These are phyloP conservation scores for Apiotrichum gracile DNA, from an alignment of 1,284 basidiomycete species.

Conservation along the genomic window DNA sequence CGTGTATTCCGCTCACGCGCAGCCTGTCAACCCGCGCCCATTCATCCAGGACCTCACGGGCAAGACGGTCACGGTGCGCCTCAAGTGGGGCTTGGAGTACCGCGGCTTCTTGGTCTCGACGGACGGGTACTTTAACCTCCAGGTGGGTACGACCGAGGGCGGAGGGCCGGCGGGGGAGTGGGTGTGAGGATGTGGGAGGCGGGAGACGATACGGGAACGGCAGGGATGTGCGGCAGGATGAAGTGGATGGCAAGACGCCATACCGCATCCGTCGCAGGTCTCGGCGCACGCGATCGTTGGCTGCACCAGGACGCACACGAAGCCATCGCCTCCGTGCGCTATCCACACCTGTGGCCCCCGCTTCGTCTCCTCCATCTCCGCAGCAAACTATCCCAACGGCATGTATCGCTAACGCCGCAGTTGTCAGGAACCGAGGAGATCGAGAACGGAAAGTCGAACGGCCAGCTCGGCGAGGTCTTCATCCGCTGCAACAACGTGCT, in stretches of 20 bases:
- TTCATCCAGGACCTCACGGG: conserved; percentile 98
- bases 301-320: too few species aligned
- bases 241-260: background rate
- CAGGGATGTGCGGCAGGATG: background rate
- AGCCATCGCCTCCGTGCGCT: too few species aligned
- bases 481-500: conserved; percentile 95
- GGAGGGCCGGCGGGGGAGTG: background rate
- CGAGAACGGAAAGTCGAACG: conserved; percentile 92
- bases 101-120: conserved; percentile 98
- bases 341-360: too few species aligned
- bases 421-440: conserved; percentile 98
- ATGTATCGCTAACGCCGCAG: too few species aligned
- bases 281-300: too few species aligned
- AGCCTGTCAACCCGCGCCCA: conserved; percentile 95
- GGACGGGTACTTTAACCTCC: conserved; percentile 99
- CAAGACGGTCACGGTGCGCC: conserved; percentile 86
- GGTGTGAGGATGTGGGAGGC: background rate
- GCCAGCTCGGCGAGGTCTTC: conserved; percentile 95
- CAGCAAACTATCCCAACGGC: too few species aligned
- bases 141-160: conserved; percentile 55
- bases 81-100: conserved; percentile 99
- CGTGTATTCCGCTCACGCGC: background rate
- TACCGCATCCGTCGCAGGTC: background rate
- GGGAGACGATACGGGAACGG: background rate
- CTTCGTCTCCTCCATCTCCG: too few species aligned